phyloP scores from a whole-genome alignment of 1,139 yeast species.

The Geotrichum phurueaensis region DNA sequence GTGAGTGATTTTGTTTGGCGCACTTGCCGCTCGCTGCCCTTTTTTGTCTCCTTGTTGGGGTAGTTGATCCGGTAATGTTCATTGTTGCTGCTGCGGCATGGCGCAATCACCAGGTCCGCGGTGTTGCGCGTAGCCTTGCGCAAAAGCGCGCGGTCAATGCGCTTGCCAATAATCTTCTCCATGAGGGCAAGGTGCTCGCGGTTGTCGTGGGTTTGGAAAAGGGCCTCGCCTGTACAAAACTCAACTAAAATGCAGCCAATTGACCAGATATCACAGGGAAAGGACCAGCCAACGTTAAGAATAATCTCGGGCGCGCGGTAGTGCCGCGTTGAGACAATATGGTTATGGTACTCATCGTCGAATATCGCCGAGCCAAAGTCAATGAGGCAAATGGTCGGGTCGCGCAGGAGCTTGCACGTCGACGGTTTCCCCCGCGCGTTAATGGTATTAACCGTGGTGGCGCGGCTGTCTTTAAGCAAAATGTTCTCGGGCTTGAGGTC shows the following conservation, averaged over 20 bases:
- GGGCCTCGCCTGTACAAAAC: conserved; percentile 85
- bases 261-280: conserved; percentile 96
- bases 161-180: conserved; percentile 56
- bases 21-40: conserved; percentile 45
- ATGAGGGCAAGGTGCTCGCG: conserved; percentile 91
- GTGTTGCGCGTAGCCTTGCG: conserved; percentile 26
- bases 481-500: conserved; percentile 95
- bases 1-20: conserved; percentile 44
- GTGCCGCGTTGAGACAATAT: conserved; percentile 87
- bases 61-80: conserved; percentile 26
- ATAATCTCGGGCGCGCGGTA: conserved; percentile 97
- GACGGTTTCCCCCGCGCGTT: conserved; percentile 19
- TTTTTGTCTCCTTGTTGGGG: conserved; percentile 40
- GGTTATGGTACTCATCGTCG: conserved; percentile 87
- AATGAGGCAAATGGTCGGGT: conserved; percentile 80
- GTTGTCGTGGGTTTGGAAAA: conserved; percentile 92
- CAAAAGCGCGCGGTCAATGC: conserved; percentile 29
- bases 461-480: conserved; percentile 42
- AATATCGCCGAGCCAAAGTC: conserved; percentile 96
- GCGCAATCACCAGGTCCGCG: conserved; percentile 21
- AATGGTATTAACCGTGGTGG: neutral
- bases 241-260: conserved; percentile 93
- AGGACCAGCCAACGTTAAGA: conserved; percentile 85
- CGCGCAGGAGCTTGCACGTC: conserved; percentile 49
- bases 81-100: conserved; percentile 17